phyloP scores from a whole-genome alignment of 2,329 filamentous ascomycete species.

The Microcyclosporella mali region DNA sequence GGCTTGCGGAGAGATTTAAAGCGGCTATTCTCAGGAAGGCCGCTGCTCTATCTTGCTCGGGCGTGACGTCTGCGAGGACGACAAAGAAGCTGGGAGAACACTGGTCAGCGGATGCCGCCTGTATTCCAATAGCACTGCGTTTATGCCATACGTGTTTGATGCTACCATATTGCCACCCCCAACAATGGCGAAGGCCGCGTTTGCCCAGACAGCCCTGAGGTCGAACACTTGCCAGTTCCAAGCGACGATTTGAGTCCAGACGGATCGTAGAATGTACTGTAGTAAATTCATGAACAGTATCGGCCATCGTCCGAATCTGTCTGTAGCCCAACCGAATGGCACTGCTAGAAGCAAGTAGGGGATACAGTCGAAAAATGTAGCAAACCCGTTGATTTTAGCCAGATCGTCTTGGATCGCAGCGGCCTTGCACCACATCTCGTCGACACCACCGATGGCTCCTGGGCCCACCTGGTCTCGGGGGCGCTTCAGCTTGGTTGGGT shows the following conservation, averaged over 20 bases:
- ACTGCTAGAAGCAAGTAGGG: slow-evolving; percentile 34
- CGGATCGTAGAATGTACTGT: slow-evolving; percentile 18
- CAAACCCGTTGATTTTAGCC: slow-evolving; percentile 48
- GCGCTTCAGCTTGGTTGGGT: slow-evolving; percentile 27
- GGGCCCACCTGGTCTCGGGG: slow-evolving; percentile 24
- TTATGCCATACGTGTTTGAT: slow-evolving; percentile 14
- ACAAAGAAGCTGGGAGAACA: slow-evolving; percentile 17
- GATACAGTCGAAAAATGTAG: slow-evolving; percentile 41
- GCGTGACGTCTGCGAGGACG: slow-evolving; percentile 29
- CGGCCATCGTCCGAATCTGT: slow-evolving; percentile 31
- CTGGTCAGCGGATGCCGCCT: too few relatives aligned
- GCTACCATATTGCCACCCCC: slow-evolving; percentile 25
- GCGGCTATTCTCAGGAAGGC: slow-evolving; percentile 30
- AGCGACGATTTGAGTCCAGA: slow-evolving; percentile 30
- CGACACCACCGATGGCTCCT: slow-evolving; percentile 29
- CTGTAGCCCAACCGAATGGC: slow-evolving; percentile 33
- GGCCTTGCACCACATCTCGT: slow-evolving; percentile 46
- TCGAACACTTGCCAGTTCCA: slow-evolving; percentile 33
- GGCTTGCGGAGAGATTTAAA: slow-evolving; percentile 22
- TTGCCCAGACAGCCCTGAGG: slow-evolving; percentile 29
- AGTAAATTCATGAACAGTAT: slow-evolving; percentile 26
- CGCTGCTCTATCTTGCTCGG: slow-evolving; percentile 23
- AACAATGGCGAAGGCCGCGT: slow-evolving; percentile 26
- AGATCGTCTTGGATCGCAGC: slow-evolving; percentile 47
- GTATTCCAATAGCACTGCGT: too few relatives aligned